Evolutionary conservation across 352 stramenopile species (phyloP), one percentile per base, ranked within the genome.

Genomic region (Globisporangium recalcitrans): DNA sequence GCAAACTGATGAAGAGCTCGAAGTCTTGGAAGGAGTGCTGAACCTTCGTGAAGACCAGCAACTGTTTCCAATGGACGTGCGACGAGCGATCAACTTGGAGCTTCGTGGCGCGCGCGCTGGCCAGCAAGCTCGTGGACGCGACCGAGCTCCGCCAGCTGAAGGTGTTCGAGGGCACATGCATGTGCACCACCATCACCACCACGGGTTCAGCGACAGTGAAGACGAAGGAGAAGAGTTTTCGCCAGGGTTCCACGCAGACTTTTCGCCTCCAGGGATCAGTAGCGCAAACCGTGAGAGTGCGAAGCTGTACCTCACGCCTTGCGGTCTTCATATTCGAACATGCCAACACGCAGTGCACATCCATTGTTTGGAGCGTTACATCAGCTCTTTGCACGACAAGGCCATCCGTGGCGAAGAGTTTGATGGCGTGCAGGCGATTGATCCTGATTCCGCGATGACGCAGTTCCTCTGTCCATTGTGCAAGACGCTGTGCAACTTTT

Each of bases 401-500:
- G 87, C 87, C 3, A 91, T 91, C 62, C 87, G 85, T 46, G 87
- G 87, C 31, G 87, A 95, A 65, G 87, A 95, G 46, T 95, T 94
- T 68, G 87, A 95, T 63, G 87, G 87, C 10, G 83, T 92, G 59
- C 87, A 95, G 68, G 87, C 87, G 4, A 93, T 95, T 42, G 87
- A 95, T 65, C 82, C 82, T 9, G 87, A 95, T 63, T 91, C 87
- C 42, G 77, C 82, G 10, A 95, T 95, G 87, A 95, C 82, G 6
- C 87, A 98, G 65, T 97, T 97, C 27, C 63, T 97, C 49, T 98
- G 91, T 59, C 91, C 91, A 9, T 60, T 98, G 52, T 98, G 91
- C 70, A 98, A 98, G 73, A 95, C 78, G 8, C 62, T 98, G 31
- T 94, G 86, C 65, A 98, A 98, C 63, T 92, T 96, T 48, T 68